Percentiles rank a stretch among this genome's conserved stretches.
Conservation (phyloP, 2,329 filamentous ascomycete species). For the Remersonia thermophila region DNA sequence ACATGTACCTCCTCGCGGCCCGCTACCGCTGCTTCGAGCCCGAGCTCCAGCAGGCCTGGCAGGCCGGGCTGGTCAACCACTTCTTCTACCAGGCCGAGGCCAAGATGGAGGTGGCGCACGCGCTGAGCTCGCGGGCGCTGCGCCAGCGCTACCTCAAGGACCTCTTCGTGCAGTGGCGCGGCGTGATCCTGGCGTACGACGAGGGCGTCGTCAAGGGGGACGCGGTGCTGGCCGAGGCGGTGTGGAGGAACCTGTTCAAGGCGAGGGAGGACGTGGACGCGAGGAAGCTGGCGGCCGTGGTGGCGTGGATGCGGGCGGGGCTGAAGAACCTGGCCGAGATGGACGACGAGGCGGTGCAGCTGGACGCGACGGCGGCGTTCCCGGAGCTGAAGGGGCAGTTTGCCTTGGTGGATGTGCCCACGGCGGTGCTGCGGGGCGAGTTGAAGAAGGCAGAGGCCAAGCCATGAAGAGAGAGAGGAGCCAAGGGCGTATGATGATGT, state of each 20-base stretch:
- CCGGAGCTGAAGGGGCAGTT: slow-evolving; percentile 31
- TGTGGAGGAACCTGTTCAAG: slow-evolving; percentile 93
- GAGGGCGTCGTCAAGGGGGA: slow-evolving; percentile 69
- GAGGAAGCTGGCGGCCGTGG: slow-evolving; percentile 38
- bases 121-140: slow-evolving; percentile 45
- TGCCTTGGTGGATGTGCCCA: slow-evolving; percentile 27
- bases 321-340: slow-evolving; percentile 37
- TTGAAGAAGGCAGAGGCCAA: slow-evolving; percentile 12
- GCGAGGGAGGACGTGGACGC: slow-evolving; percentile 42
- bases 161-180: slow-evolving; percentile 86
- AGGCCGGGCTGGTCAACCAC: slow-evolving; percentile 85
- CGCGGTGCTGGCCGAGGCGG: slow-evolving; percentile 62
- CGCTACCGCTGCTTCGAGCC: slow-evolving; percentile 68
- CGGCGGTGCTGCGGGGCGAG: slow-evolving; percentile 19
- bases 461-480: no score
- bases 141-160: slow-evolving; percentile 67
- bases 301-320: slow-evolving; percentile 42
- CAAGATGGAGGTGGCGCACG: slow-evolving; percentile 71
- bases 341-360: slow-evolving; percentile 30
- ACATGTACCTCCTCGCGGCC: slow-evolving; percentile 84
- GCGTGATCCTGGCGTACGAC: slow-evolving; percentile 71
- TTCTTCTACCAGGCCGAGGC: slow-evolving; percentile 87
- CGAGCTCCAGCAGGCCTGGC: slow-evolving; percentile 60
- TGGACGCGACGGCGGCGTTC: slow-evolving; percentile 27
- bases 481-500: no score